These are phyloP conservation scores for Toxicodendron radicans DNA, from an alignment of 345 rosid genomes.

Conservation along the genomic window DNA sequence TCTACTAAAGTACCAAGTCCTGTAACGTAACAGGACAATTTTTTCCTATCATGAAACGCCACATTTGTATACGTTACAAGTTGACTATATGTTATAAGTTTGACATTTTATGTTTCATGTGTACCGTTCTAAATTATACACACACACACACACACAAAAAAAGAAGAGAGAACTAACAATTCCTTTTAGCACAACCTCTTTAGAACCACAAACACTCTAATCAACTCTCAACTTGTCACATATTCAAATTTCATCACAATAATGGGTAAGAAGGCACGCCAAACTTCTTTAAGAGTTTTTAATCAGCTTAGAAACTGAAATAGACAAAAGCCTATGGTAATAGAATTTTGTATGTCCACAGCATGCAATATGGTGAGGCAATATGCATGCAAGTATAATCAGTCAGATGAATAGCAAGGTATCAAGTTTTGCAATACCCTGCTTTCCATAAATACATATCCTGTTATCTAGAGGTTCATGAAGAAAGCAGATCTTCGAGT, in stretches of 20 bases:
- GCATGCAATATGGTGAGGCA: neutral
- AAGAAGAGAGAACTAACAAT: too few relatives aligned
- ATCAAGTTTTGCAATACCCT: constrained; percentile 1
- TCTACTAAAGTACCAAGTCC: neutral
- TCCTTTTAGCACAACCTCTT: neutral
- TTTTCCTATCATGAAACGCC: neutral
- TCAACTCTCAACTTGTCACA: neutral
- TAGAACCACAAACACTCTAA: neutral
- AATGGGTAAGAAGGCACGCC: neutral
- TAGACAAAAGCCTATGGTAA: neutral
- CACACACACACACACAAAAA: too few relatives aligned
- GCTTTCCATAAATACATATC: neutral
- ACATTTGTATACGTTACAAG: neutral
- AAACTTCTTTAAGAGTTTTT: neutral
- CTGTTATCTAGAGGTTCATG: neutral
- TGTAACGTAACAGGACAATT: neutral
- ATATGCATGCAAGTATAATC: neutral
- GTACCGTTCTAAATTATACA: too few relatives aligned
- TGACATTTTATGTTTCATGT: neutral
- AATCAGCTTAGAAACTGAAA: too few relatives aligned
- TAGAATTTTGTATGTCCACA: neutral
- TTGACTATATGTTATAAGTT: too few relatives aligned
- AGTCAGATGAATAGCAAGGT: neutral
- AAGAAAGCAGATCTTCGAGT: constrained; percentile 1
- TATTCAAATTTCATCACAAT: neutral